Evolutionary conservation across 2,329 filamentous ascomycete species (phyloP).

Genomic region (Penicillium freii): DNA sequence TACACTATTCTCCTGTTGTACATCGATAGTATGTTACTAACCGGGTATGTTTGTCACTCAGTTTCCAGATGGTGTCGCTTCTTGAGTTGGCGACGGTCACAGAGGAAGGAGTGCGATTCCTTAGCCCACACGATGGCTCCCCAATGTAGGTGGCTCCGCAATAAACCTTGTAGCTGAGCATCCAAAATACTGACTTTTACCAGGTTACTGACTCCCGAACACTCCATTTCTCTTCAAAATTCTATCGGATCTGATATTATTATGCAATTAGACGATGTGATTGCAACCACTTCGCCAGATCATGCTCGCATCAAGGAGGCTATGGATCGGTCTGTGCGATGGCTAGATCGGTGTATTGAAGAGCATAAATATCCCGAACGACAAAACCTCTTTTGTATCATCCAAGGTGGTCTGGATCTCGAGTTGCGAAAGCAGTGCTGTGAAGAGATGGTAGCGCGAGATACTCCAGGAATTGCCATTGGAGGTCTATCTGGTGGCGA

Average conservation of each 20-base stretch:
- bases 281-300: conserved; percentile 93
- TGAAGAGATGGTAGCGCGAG: conserved; percentile 77
- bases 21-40: conserved; percentile 2
- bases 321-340: conserved; percentile 90
- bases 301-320: conserved; percentile 83
- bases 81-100: conserved; percentile 91
- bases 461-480: conserved; percentile 95
- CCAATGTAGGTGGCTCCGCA: conserved; percentile 64
- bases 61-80: conserved; percentile 98
- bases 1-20: background rate
- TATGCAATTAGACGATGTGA: conserved; percentile 98
- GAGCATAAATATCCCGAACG: conserved; percentile 78
- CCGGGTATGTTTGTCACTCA: conserved; percentile 37
- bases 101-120: conserved; percentile 90
- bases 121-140: conserved; percentile 91
- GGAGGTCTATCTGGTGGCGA: conserved; percentile 93
- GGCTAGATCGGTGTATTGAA: conserved; percentile 91
- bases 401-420: conserved; percentile 89
- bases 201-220: conserved; percentile 87
- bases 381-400: conserved; percentile 98
- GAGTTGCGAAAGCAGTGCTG: conserved; percentile 83
- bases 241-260: conserved; percentile 98
- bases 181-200: background rate
- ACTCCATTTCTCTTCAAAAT: conserved; percentile 94
- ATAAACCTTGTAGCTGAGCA: background rate